Evolutionary conservation across 2,329 filamentous ascomycete genomes (phyloP).

Genomic region (Triangularia setosa): DNA sequence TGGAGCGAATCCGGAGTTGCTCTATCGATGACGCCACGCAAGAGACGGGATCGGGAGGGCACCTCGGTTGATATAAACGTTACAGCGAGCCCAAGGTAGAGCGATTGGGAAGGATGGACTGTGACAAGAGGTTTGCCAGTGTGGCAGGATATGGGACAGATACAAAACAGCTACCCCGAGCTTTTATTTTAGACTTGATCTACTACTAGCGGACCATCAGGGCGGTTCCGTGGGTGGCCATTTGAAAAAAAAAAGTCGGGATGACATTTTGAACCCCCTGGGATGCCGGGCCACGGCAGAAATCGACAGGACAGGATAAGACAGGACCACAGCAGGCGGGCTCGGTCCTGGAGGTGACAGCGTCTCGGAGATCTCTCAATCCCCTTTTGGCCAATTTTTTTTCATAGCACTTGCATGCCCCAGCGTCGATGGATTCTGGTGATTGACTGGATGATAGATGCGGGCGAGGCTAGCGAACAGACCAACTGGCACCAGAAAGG

Average conservation of each 20-base stretch:
- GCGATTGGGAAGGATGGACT: background rate
- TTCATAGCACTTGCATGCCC: background rate
- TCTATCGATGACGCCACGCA: background rate
- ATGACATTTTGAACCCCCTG: background rate
- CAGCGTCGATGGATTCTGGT: background rate
- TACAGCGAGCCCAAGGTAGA: background rate
- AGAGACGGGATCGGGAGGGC: background rate
- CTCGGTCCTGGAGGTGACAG: background rate
- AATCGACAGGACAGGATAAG: background rate
- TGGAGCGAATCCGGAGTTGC: background rate
- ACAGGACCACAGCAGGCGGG: background rate
- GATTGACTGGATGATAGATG: background rate
- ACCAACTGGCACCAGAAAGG: background rate
- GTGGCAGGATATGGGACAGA: background rate
- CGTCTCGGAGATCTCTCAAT: background rate
- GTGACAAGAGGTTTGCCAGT: background rate
- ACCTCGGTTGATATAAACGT: background rate
- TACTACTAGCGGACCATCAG: background rate
- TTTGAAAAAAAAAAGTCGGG: constrained; percentile 1
- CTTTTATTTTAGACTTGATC: background rate
- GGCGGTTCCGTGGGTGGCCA: background rate
- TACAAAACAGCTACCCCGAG: background rate
- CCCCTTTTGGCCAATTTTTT: background rate
- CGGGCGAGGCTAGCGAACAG: background rate
- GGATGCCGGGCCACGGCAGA: background rate